phyloP scores from a whole-genome alignment of 225 moss, liverwort and hornwort genomes.

The Bryum argenteum region DNA sequence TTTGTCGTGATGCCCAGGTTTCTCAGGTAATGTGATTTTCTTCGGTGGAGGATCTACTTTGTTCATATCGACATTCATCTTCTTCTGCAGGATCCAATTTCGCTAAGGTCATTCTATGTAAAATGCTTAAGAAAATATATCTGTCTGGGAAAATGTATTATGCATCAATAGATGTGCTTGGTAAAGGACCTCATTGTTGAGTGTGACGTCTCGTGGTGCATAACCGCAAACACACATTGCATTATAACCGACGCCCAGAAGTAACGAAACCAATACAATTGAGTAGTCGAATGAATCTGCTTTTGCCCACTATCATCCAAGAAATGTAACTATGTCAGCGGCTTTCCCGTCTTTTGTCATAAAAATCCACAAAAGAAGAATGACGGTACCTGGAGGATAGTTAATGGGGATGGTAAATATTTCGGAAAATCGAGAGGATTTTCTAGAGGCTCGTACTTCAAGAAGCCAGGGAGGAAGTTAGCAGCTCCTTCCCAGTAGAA shows the following conservation, averaged over 20 bases:
- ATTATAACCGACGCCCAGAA: constrained; percentile 74
- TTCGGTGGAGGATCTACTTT: constrained; percentile 36
- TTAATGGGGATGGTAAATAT: constrained; percentile 64
- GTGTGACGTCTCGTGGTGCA: constrained; percentile 62
- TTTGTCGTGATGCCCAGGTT: constrained; percentile 36
- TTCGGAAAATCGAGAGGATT: constrained; percentile 55
- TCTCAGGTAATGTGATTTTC: constrained; percentile 4
- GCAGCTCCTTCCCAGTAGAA: constrained; percentile 68
- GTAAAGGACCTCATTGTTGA: constrained; percentile 44
- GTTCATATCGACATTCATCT: constrained; percentile 31
- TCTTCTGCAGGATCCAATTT: constrained; percentile 29
- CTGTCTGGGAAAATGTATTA: not conserved
- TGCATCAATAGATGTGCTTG: not conserved
- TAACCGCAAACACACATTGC: constrained; percentile 77
- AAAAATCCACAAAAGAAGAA: not conserved
- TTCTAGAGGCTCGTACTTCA: constrained; percentile 72
- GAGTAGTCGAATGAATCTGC: constrained; percentile 85
- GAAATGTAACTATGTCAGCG: not conserved
- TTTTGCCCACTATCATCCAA: constrained; percentile 59
- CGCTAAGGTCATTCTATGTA: not conserved
- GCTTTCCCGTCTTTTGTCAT: not conserved
- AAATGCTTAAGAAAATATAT: no score
- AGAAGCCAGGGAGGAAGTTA: constrained; percentile 57
- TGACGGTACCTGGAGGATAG: constrained; percentile 51
- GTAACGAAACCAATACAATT: constrained; percentile 66